A percentile compares a stretch with the other conserved stretches of the same genome.
phyloP scores from a whole-genome alignment of 2,329 filamentous ascomycete species.

The Colletotrichum chrysophilum region DNA sequence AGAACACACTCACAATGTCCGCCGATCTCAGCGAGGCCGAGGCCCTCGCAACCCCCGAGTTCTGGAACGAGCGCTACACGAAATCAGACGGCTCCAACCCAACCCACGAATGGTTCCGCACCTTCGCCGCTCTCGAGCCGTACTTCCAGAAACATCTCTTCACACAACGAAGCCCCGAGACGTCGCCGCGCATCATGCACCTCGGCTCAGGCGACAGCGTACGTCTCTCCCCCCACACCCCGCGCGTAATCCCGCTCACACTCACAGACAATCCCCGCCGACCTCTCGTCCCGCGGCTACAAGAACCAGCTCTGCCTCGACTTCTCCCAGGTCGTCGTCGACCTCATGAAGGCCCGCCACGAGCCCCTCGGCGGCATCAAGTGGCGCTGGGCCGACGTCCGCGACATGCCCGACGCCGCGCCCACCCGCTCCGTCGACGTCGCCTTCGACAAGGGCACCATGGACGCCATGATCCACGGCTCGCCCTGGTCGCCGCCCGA shows the following conservation, averaged over 20 bases:
- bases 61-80: slow-evolving; percentile 56
- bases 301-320: slow-evolving; percentile 59
- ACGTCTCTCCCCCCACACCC: not conserved
- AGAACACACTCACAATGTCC: not conserved
- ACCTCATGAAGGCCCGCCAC: slow-evolving; percentile 54
- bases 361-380: slow-evolving; percentile 42
- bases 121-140: slow-evolving; percentile 49
- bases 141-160: slow-evolving; percentile 53
- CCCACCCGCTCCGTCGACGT: slow-evolving; percentile 51
- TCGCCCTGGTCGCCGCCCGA: slow-evolving; percentile 57
- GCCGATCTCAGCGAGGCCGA: slow-evolving; percentile 8
- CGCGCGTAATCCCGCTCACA: not conserved
- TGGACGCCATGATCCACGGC: slow-evolving; percentile 62
- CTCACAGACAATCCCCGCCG: slow-evolving; percentile 54
- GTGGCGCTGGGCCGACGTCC: slow-evolving; percentile 57
- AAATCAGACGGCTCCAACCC: slow-evolving; percentile 40
- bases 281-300: slow-evolving; percentile 53
- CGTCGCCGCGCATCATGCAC: slow-evolving; percentile 53
- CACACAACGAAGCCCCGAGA: slow-evolving; percentile 21
- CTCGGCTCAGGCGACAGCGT: slow-evolving; percentile 65
- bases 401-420: slow-evolving; percentile 47
- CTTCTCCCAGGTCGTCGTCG: slow-evolving; percentile 59
- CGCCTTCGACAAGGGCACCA: slow-evolving; percentile 62
- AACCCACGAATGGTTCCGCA: slow-evolving; percentile 60
- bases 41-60: slow-evolving; percentile 44